Evolutionary conservation across 805 yeast genomes (phyloP).

Genomic region (Cyberlindnera euphorbiiphila): DNA sequence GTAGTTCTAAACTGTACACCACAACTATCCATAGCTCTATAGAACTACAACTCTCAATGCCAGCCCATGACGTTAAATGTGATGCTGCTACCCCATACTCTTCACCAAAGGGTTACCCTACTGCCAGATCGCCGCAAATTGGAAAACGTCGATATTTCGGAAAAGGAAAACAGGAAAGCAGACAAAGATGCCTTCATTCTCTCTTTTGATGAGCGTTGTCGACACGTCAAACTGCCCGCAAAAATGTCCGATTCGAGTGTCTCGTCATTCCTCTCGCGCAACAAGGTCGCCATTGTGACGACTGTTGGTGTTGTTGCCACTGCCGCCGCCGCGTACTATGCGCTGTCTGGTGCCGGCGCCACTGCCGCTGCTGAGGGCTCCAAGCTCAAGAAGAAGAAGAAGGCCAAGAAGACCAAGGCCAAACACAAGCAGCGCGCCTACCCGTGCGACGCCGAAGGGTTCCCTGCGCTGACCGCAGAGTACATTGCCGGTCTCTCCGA

Average conservation of each 20-base stretch:
- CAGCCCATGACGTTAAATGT: no score
- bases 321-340: conserved; percentile 59
- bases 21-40: no score
- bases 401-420: conserved; percentile 5
- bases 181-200: no score
- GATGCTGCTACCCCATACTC: no score
- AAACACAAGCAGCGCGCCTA: conserved; percentile 34
- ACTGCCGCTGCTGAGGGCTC: conserved; percentile 12
- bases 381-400: conserved; percentile 33
- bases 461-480: conserved; percentile 53
- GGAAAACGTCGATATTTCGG: no score
- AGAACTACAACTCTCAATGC: no score
- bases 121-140: no score
- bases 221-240: not conserved
- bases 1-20: no score
- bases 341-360: conserved; percentile 33
- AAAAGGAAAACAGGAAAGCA: no score
- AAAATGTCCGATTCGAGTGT: conserved; percentile 25
- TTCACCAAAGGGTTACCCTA: no score
- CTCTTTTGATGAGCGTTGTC: not conserved
- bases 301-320: conserved; percentile 61
- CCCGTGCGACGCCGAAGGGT: conserved; percentile 54
- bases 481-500: conserved; percentile 41
- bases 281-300: conserved; percentile 61
- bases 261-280: conserved; percentile 31